Evolutionary conservation across 2,329 filamentous ascomycete genomes (phyloP), one percentile per base, ranked within the genome.

Genomic region (Pseudogymnoascus destructans): DNA sequence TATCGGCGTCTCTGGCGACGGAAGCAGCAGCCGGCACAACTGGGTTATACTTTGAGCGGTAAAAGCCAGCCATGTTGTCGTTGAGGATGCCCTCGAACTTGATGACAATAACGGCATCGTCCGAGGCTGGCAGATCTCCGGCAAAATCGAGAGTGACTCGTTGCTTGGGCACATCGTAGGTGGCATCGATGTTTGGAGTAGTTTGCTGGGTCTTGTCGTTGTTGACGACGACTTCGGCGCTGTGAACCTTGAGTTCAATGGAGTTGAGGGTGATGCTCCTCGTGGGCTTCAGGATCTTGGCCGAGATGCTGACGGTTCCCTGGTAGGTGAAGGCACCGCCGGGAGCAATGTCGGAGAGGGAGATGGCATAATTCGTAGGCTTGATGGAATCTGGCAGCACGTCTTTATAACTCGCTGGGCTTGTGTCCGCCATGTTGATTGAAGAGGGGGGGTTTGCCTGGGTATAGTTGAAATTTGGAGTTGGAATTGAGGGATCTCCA

Each of bases 21-120:
- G 88, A 90, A 40, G 84, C 75, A 54, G 87, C 80, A 5, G 90
- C 81, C 32, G 86, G 76, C 36, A 79, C 82, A 58, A 80, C 74
- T 15, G 91, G 89, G 76, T 89, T 95, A 74, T 98, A 98, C 75
- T 93, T 90, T 68, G 88, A 91, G 64, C 90, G 84, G 73, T 93
- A 95, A 77, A 95, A 95, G 38, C 91, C 90, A 60, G 88, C 86
- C 89, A 95, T 95, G 63, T 86, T 81, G 69, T 89, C 88, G 76
- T 95, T 95, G 72, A 95, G 86, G 60, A 79, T 84, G 61, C 89
- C 91, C 66, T 86, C 79, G 68, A 93, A 95, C 17, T 82, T 78
- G 68, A 95, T 80, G 52, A 78, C 75, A 40, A 95, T 72, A 4
- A 77, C 70, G 21, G 85, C 84, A 69, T 87, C 82, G 60, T 83